Percentiles rank a stretch among this genome's conserved stretches.
Conservation (phyloP, 1,284 basidiomycete genomes). For the Pyrrhoderma lamaoense region DNA sequence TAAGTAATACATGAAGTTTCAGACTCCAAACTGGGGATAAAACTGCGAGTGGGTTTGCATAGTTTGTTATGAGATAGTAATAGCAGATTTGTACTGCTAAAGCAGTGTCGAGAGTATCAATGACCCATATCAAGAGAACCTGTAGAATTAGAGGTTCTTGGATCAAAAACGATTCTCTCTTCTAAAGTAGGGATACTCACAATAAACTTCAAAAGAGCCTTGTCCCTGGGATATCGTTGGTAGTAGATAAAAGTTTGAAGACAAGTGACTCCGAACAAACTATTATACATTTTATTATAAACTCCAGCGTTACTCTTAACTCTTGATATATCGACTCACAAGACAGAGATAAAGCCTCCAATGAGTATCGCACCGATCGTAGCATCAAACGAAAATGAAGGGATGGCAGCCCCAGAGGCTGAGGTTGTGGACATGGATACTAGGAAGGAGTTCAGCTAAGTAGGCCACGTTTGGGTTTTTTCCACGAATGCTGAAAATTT, state of each 20-base stretch:
- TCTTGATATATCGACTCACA: slow-evolving; percentile 28
- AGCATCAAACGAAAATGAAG: slow-evolving; percentile 29
- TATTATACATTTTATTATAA: no score
- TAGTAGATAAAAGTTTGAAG: slow-evolving; percentile 49
- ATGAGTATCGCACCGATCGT: slow-evolving; percentile 44
- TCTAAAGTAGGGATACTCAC: slow-evolving; percentile 26
- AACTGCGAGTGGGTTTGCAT: slow-evolving; percentile 36
- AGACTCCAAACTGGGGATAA: slow-evolving; percentile 35
- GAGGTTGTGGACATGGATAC: no score
- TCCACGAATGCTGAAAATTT: no score
- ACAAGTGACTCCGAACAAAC: slow-evolving; percentile 52
- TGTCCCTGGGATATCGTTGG: slow-evolving; percentile 34
- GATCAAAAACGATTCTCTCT: background rate
- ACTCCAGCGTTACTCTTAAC: background rate
- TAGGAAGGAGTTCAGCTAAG: no score
- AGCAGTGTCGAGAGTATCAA: slow-evolving; percentile 1
- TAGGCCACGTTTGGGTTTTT: no score
- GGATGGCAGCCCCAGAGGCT: no score
- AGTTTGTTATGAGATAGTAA: slow-evolving; percentile 46
- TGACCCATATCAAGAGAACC: slow-evolving; percentile 39
- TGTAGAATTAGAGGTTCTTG: slow-evolving; percentile 22
- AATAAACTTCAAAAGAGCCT: slow-evolving; percentile 30
- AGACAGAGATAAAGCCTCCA: slow-evolving; percentile 39
- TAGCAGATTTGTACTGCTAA: slow-evolving; percentile 33
- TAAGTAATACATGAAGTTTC: slow-evolving; percentile 16